Base-by-base conservation (phyloP, 169 alveolate species). In the Plasmodium fragile region DNA sequence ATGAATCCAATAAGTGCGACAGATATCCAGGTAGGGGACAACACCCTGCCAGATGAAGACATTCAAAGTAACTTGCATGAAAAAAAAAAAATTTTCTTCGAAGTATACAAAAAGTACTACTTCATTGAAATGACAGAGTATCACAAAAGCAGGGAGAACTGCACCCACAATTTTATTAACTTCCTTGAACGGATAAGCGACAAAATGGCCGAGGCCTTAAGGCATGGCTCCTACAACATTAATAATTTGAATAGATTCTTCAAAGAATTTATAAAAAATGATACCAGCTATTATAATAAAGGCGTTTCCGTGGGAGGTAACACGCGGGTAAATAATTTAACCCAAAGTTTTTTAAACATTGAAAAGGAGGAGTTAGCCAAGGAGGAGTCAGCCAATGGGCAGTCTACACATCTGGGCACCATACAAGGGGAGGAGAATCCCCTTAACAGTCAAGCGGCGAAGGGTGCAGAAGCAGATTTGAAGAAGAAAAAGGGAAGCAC, bases 81-180 rank as follows among this genome's bases (percentile, higher is more conserved):
- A 43, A 91, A 91, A 81, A 91, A 80, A 55, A 79, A 81, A 81
- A 69, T 55, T 10, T 72, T 69, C 39, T 91, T 91, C 82, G 94
- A 91, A 73, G 82, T 81, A 2, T 81, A 91, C 73, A 91, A 91
- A 81, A 91, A 91, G 82, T 91, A 91, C 55, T 80, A 91, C 53
- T 91, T 91, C 82, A 91, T 91, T 18, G 94, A 91, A 91, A 91
- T 91, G 94, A 91, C 94, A 8, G 83, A 91, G 59, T 91, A 69
- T 81, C 94, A 91, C 30, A 91, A 69, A 53, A 91, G 92, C 39
- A 41, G 94, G 73, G 94, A 91, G 71, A 91, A 79, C 55, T 91
- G 80, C 36, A 81, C 94, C 28, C 69, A 41, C 55, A 91, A 91
- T 30, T 91, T 91, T 52, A 69, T 91, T 36, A 91, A 81, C 30